Conservation (phyloP, 129 eudicot species). For the Helichrysum umbraculigerum region DNA sequence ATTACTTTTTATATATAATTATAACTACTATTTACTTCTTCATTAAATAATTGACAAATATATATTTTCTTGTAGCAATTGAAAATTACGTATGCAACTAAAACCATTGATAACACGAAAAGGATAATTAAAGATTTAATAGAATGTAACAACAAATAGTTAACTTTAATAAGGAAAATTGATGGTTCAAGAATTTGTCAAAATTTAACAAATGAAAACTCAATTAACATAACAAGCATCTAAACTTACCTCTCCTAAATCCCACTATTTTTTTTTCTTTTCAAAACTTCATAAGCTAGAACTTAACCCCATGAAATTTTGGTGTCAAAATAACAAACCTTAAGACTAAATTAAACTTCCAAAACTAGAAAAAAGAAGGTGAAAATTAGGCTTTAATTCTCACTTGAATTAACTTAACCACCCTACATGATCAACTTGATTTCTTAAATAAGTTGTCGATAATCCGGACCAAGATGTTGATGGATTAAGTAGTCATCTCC, state of each 20-base stretch:
- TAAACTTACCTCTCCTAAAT: conserved; percentile 25
- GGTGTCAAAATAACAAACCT: conserved; percentile 24
- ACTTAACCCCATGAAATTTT: conserved; percentile 29
- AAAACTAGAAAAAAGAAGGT: conserved; percentile 14
- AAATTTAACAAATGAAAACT: conserved; percentile 36
- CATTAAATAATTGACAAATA: too few species aligned
- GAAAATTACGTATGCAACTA: background rate
- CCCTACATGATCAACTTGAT: background rate
- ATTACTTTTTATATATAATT: too few species aligned
- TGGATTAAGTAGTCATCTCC: conserved; percentile 85
- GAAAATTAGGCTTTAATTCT: conserved; percentile 6
- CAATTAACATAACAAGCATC: conserved; percentile 37
- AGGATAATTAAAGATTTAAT: background rate
- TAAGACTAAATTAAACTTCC: conserved; percentile 20
- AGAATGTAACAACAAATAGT: background rate
- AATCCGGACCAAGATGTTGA: conserved; percentile 78
- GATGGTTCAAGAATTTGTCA: conserved; percentile 41
- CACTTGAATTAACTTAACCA: background rate
- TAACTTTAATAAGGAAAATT: conserved; percentile 11
- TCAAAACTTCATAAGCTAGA: conserved; percentile 44
- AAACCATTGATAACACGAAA: background rate
- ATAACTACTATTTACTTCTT: too few species aligned
- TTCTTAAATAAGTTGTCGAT: conserved; percentile 55
- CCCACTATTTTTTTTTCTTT: conserved; percentile 22
- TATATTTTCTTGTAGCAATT: too few species aligned